These are phyloP conservation scores for Ophiostoma quercus DNA, from an alignment of 2,329 filamentous ascomycete species.

Conservation along the genomic window DNA sequence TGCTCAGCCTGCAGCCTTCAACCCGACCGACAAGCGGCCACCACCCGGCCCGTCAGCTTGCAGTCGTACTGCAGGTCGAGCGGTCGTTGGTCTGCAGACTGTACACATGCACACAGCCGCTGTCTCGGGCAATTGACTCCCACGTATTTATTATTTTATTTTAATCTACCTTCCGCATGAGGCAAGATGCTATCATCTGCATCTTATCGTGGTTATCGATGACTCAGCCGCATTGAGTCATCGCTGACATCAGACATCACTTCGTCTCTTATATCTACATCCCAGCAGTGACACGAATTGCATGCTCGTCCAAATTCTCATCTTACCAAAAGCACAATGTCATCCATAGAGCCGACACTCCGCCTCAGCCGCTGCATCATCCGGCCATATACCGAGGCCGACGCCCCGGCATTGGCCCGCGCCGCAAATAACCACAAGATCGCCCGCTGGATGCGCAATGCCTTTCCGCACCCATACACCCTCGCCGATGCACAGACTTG, in stretches of 20 bases:
- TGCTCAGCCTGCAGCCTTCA: too few species aligned
- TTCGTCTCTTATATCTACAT: neutral
- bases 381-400: neutral
- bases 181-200: neutral
- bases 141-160: too few species aligned
- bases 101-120: too few species aligned
- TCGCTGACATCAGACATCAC: too few species aligned
- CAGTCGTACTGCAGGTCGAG: too few species aligned
- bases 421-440: neutral
- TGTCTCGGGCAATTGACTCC: too few species aligned
- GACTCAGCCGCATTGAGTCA: too few species aligned
- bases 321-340: neutral
- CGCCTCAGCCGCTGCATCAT: conserved; percentile 4
- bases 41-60: too few species aligned
- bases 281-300: neutral
- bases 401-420: neutral
- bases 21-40: too few species aligned
- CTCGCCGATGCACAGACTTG: neutral
- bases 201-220: too few species aligned
- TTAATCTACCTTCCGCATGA: neutral
- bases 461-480: neutral
- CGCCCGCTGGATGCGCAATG: conserved; percentile 1
- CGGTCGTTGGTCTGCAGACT: too few species aligned
- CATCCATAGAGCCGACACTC: neutral
- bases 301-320: neutral